Percentiles rank a stretch among this genome's conserved stretches.
Evolutionary conservation across 257 asterid species (phyloP).

Genomic region (Solanum rostratum): DNA sequence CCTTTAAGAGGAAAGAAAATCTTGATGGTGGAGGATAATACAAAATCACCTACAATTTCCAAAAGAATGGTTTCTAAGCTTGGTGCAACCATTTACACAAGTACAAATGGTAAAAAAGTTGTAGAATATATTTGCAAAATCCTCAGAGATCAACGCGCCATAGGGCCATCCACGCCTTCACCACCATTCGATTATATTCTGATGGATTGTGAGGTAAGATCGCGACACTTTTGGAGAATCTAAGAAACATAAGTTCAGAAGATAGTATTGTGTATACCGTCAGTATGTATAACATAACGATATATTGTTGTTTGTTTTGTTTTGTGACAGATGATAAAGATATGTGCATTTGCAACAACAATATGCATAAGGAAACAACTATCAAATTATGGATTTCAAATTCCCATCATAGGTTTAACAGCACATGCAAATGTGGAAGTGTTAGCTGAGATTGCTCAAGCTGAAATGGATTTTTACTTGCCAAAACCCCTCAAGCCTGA

Average conservation of each 20-base stretch:
- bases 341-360: constrained; percentile 64
- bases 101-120: constrained; percentile 47
- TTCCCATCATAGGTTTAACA: constrained; percentile 50
- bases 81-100: constrained; percentile 30
- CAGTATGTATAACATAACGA: not conserved
- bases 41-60: constrained; percentile 26
- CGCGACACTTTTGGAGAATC: too few species aligned
- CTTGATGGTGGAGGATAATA: constrained; percentile 55
- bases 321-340: constrained; percentile 45
- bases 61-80: constrained; percentile 18
- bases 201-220: constrained; percentile 73
- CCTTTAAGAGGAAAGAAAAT: constrained; percentile 46
- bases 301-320: not conserved
- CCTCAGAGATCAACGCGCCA: not conserved
- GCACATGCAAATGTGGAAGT: constrained; percentile 37
- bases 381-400: constrained; percentile 22
- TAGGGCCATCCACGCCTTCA: not conserved
- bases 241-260: too few species aligned
- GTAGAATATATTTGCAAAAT: constrained; percentile 19
- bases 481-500: not conserved
- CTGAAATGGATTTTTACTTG: constrained; percentile 54
- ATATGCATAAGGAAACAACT: constrained; percentile 40
- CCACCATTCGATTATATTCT: constrained; percentile 48
- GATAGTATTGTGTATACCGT: not conserved
- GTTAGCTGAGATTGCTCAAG: constrained; percentile 27